phyloP scores from a whole-genome alignment of 257 asterid species.

The Henckelia pumila region DNA sequence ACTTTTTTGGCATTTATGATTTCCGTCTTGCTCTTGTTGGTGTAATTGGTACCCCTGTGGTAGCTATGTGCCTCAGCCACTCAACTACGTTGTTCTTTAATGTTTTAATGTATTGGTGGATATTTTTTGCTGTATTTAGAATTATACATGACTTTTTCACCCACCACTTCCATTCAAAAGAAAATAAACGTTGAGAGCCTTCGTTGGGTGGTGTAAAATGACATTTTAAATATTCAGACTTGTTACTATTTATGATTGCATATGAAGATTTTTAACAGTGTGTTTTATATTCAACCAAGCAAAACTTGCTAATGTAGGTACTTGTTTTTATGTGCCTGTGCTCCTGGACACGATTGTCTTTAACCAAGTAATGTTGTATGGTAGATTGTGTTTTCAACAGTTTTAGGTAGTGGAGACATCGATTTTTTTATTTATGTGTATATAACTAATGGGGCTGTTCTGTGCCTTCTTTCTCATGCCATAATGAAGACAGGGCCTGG shows the following conservation, averaged over 20 bases:
- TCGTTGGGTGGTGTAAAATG: not conserved
- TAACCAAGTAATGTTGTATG: not conserved
- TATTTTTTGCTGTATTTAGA: not conserved
- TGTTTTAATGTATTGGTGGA: not conserved
- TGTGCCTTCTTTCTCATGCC: constrained; percentile 27
- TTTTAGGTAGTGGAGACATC: not conserved
- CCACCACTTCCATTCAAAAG: not conserved
- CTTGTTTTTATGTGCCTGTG: constrained; percentile 1
- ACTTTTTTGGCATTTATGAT: not conserved
- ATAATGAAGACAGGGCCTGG: constrained; percentile 90
- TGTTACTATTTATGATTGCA: not conserved
- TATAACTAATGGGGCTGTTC: constrained; percentile 8
- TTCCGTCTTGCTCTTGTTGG: not conserved
- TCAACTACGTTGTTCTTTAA: not conserved
- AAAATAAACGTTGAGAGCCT: not conserved
- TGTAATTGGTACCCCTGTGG: constrained; percentile 6
- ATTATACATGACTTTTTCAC: not conserved
- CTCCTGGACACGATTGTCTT: constrained; percentile 2
- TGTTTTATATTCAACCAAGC: not conserved
- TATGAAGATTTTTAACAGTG: constrained; percentile 1
- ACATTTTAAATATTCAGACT: not conserved
- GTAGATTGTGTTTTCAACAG: not conserved
- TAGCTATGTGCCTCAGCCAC: constrained; percentile 1
- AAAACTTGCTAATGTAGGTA: not conserved
- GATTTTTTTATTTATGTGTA: too few species aligned